Base-by-base conservation (phyloP, 495 filamentous ascomycete species). In the Schizothecium vesticola region DNA sequence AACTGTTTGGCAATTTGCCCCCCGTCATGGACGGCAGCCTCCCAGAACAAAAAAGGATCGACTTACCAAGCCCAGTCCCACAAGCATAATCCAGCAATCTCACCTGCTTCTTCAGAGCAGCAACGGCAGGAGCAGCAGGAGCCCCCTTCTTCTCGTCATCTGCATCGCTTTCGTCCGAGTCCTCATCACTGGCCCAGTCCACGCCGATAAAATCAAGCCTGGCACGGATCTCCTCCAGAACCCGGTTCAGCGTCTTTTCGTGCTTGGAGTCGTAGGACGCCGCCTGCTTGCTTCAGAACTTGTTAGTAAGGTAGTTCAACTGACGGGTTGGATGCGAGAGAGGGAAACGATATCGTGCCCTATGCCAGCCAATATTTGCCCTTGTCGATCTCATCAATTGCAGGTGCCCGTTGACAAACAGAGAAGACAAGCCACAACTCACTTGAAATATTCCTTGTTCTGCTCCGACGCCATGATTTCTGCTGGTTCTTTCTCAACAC, bases 1-100 rank as follows among this genome's bases (percentile, higher is more conserved):
- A 3, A 19, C 19, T 19, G 36, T 6, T 19, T 19, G 31, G 3
- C 31, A 43, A 7, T 19, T 3, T 4, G 19, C 4, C 16, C 16
- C 36, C 16, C 13, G 31, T 12, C 3, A 19, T 43, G 36, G 36
- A 19, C 11, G 31, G 31, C 36, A 3, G 36, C 36, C 13, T 9
- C 43, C 19, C 19, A 51, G 6, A 87, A n/a, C 43, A 64, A n/a
- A 28, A 28, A 25, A 7, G 24, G 12, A 51, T 19, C 8, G 19
- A 70, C 74, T 56, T 64, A 69, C 91, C 81, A 69, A 82, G 65
- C 5, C 91, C 91, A 21, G 90, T 87, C 3, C 91, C 91, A 67
- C 89, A 92, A 59, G 91, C 91, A 77, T 92, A 94, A 70, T 94
- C 91, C 11, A 94, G 79, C 61, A 92, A 72, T 33, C 83, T 81